Evolutionary conservation across 2,329 filamentous ascomycete genomes (phyloP), one percentile per base, ranked within the genome.

Genomic region (Chaetomium sp.): DNA sequence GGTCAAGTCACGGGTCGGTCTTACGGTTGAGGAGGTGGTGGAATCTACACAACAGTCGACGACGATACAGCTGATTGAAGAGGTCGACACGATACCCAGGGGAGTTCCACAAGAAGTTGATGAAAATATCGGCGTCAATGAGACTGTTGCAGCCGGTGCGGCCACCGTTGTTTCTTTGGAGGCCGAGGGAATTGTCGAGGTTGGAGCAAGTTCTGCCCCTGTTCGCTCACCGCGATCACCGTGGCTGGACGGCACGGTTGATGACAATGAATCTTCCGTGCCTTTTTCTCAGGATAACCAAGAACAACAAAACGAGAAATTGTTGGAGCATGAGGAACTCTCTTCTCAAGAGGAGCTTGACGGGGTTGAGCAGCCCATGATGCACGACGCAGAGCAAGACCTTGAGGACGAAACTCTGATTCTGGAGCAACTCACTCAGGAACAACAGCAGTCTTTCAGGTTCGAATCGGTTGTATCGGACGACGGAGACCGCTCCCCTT

Each of bases 341-440:
- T 7, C 36, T 34, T 27, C 35, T 33, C 27, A 52, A 32, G 10
- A 19, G 8, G 52, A 52, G 11, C 33, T 41, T 4, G 43, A 47
- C 11, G n/a, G 12, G 8, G 14, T 7, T 14, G 19, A 54, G 14
- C 49, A 44, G 19, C 34, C 44, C 12, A 2, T 11, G 9, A n/a
- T 34, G 6, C 19, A 27, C 19, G 19, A 27, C 19, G 6, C 41
- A 4, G 2, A 27, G 34, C 45, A 57, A 5, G 53, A 58, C 9
- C 11, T 45, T 4, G 53, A 60, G 10, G 53, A 56, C 27, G 55
- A 52, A 12, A 35, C 49, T 7, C 37, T 55, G 53, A 50, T 55
- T 9, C 37, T 45, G 2, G 53, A 56, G 10, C 55, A 57, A 19
- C 55, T 56, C 32, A 53, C 37, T 11, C 59, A 59, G n/a, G 59